phyloP scores from a whole-genome alignment of 2,329 filamentous ascomycete genomes.

The Alternaria gaisen region DNA sequence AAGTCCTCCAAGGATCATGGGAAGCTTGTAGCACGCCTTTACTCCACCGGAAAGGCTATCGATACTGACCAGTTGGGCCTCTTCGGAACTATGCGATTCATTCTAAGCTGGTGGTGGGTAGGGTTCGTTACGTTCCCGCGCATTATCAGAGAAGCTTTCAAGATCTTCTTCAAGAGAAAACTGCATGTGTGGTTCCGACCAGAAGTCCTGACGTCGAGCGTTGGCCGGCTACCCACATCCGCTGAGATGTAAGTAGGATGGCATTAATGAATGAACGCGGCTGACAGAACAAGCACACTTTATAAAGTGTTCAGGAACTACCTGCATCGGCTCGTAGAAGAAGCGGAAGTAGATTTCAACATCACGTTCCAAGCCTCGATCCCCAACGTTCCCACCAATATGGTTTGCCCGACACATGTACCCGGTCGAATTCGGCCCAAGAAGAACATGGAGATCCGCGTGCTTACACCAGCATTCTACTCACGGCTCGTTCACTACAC shows the following conservation, averaged over 20 bases:
- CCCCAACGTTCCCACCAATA: conserved; percentile 29
- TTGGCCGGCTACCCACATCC: conserved; percentile 62
- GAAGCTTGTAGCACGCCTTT: conserved; percentile 70
- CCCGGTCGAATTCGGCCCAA: conserved; percentile 11
- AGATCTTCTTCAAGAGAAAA: conserved; percentile 64
- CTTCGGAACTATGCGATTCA: conserved; percentile 57
- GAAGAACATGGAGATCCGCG: conserved; percentile 62
- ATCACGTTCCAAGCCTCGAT: conserved; percentile 66
- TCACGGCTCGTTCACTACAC: conserved; percentile 70
- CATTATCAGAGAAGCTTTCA: conserved; percentile 68
- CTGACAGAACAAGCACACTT: conserved; percentile 38
- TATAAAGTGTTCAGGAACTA: conserved; percentile 53
- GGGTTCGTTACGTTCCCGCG: conserved; percentile 72
- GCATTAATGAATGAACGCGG: neutral
- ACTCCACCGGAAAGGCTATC: conserved; percentile 61
- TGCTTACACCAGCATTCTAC: conserved; percentile 74
- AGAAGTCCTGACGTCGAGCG: conserved; percentile 66
- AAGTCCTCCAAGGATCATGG: conserved; percentile 66
- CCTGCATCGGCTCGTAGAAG: conserved; percentile 58
- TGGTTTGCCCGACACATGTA: conserved; percentile 32
- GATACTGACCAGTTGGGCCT: conserved; percentile 60
- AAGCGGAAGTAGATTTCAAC: conserved; percentile 55
- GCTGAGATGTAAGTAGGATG: conserved; percentile 55
- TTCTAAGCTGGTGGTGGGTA: conserved; percentile 71
- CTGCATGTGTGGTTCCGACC: conserved; percentile 73